Evolutionary conservation across 2,329 filamentous ascomycete species (phyloP).

Genomic region (Paecilomyces variotii): DNA sequence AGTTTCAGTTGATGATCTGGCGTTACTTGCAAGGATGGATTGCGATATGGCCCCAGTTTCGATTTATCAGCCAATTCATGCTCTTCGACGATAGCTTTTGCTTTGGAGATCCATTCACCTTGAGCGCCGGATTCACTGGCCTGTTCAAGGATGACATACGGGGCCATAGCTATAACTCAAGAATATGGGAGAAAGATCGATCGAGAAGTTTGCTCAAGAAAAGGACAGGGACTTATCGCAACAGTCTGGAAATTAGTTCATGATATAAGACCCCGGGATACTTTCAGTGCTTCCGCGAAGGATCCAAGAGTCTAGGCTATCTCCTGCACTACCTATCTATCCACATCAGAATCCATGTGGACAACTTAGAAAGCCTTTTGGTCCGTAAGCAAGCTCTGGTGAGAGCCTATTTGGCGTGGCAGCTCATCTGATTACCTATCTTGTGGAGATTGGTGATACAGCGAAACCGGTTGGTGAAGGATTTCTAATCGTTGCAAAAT

Average conservation of each 20-base stretch:
- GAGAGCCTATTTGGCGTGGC: neutral
- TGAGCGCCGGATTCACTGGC: neutral
- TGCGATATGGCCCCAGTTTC: neutral
- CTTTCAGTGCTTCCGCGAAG: no score
- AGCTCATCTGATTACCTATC: neutral
- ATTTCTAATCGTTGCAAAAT: neutral
- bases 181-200: no score
- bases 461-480: neutral
- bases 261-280: no score
- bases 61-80: neutral
- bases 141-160: neutral
- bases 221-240: no score
- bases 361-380: neutral
- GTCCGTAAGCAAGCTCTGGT: neutral
- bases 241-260: neutral
- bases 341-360: neutral
- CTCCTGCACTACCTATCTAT: neutral
- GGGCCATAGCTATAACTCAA: neutral
- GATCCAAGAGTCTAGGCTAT: no score
- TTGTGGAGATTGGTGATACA: neutral
- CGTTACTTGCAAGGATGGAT: constrained; percentile 53
- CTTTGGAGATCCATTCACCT: neutral
- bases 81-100: neutral
- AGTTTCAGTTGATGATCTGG: constrained; percentile 52
- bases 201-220: no score